A percentile compares a stretch with the other conserved stretches of the same genome.
Evolutionary conservation across 305 asterid species (phyloP).

Genomic region (Solanum hybrid): DNA sequence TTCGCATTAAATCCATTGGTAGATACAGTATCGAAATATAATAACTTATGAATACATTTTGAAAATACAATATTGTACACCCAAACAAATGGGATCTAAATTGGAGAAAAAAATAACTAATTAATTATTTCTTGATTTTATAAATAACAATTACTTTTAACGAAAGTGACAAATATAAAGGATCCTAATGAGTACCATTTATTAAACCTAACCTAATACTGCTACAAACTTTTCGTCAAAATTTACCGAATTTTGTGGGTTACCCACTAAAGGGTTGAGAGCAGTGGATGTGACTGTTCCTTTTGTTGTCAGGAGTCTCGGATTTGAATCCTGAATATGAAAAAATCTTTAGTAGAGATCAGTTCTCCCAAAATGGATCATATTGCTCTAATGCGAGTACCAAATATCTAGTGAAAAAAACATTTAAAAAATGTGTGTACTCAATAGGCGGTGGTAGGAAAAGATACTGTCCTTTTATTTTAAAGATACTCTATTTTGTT

Average conservation of each 20-base stretch:
- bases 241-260: not conserved
- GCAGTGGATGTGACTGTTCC: not conserved
- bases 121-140: not conserved
- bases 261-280: not conserved
- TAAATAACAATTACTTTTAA: not conserved
- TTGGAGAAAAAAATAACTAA: not conserved
- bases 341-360: not conserved
- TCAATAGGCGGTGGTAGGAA: not conserved
- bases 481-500: not conserved
- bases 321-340: too few relatives aligned
- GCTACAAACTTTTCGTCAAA: not conserved
- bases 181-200: not conserved
- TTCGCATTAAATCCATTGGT: not conserved
- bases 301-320: too few relatives aligned
- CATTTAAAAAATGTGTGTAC: not conserved
- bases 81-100: not conserved
- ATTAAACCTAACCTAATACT: not conserved
- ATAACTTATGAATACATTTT: not conserved
- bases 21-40: not conserved
- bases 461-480: not conserved
- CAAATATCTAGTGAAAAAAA: too few relatives aligned
- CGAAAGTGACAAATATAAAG: not conserved
- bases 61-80: not conserved
- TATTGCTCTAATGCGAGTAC: not conserved
- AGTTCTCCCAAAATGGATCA: not conserved